A percentile compares a stretch with the other conserved stretches of the same genome.
Conservation (phyloP, 2,329 filamentous ascomycete genomes). For the Trichoderma lentiforme region DNA sequence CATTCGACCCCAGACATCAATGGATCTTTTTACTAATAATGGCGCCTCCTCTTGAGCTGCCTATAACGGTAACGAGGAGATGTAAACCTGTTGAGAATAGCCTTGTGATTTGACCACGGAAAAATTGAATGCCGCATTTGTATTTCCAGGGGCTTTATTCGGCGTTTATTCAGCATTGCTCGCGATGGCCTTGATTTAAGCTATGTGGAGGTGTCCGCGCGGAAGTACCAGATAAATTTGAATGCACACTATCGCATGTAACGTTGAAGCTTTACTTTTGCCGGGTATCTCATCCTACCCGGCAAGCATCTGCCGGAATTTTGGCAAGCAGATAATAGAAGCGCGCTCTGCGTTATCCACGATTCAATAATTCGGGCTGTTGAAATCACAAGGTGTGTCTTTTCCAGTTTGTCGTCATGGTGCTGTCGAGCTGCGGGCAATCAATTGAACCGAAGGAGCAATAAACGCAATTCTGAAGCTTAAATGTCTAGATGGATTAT, state of each 20-base stretch:
- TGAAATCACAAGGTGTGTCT: neutral
- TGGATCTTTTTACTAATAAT: neutral
- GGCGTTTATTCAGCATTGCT: neutral
- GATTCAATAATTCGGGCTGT: neutral
- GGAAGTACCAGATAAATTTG: neutral
- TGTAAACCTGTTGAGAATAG: neutral
- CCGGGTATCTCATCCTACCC: neutral
- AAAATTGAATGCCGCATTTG: neutral
- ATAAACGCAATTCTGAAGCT: neutral
- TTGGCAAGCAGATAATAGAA: neutral
- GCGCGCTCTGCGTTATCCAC: neutral
- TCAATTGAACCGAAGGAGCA: neutral
- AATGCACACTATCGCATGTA: neutral
- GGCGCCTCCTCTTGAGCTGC: neutral
- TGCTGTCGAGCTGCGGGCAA: no score
- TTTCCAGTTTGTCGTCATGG: rapidly evolving
- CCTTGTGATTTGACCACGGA: neutral
- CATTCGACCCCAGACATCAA: neutral
- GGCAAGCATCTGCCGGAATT: neutral
- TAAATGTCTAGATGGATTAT: neutral
- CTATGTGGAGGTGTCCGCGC: neutral
- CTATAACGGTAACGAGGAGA: neutral
- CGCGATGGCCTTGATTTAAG: neutral
- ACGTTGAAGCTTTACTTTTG: neutral
- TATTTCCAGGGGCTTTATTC: neutral